Evolutionary conservation across 805 yeast species (phyloP), one percentile per base, ranked within the genome.

Genomic region (Monosporozyma siamensis): DNA sequence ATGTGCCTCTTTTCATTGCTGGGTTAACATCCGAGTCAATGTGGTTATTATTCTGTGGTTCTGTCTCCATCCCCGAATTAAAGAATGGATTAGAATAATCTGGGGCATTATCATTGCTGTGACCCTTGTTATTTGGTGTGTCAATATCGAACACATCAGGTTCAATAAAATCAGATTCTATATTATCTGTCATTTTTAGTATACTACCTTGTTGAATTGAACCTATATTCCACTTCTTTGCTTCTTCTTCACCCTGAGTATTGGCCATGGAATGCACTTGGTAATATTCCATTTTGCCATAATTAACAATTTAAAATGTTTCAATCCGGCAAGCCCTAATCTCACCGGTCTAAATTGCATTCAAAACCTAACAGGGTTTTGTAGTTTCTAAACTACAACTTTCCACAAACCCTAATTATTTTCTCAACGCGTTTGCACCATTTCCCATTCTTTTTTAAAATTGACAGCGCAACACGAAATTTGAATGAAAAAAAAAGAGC

Each of bases 131-230:
- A 25, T n/a, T 27, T 14, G 24, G 27, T 14, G 27, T n/a, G 26
- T 24, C 15, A n/a, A 12, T 38, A 9, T 23, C 31, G 4, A 29
- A 15, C 22, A 22, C 22, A 29, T 50, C 55, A 18, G 59, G 46
- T 26, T 54, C 60, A 14, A 52, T 49, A 24, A 50, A 49, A 40
- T 59, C 64, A 10, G 63, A 53, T 45, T 58, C 63, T 20, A 56
- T 48, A 15, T 44, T 34, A n/a, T 42, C 44, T 6, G 36, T 10
- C 41, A 39, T 30, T 38, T 20, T 10, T 21, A 7, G 17, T 24
- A 20, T n/a, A n/a, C n/a, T n/a, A n/a, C n/a, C n/a, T n/a, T n/a
- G n/a, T n/a, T n/a, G n/a, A n/a, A n/a, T n/a, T n/a, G n/a, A n/a
- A n/a, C n/a, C n/a, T n/a, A n/a, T n/a, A n/a, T n/a, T n/a, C n/a